Conservation (phyloP, 352 stramenopile species). For the Aphanomyces astaci region DNA sequence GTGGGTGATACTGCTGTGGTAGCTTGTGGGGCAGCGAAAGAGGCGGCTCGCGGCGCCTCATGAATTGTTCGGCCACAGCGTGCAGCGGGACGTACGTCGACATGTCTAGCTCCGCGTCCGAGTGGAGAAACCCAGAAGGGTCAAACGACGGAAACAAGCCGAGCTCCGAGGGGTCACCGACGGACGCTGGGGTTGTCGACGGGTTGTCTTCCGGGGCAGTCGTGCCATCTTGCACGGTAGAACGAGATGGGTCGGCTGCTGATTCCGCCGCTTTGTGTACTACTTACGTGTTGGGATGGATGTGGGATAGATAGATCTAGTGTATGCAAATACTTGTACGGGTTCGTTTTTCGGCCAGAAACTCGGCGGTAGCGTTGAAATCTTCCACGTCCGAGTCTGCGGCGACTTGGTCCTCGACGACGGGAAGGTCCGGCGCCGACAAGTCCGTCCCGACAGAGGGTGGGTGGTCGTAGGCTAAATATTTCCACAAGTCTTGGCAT, state of each 20-base stretch:
- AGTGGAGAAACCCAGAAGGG: neutral
- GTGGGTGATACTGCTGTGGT: neutral
- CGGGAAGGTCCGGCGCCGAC: neutral
- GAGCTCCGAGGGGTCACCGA: neutral
- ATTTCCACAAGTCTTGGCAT: constrained; percentile 65
- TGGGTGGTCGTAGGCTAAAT: constrained; percentile 48
- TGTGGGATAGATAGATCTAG: neutral
- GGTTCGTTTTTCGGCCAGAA: constrained; percentile 7
- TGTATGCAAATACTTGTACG: neutral
- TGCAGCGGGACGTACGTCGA: constrained; percentile 9
- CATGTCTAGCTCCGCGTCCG: neutral
- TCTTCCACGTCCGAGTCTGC: constrained; percentile 48
- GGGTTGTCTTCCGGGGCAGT: too few species aligned
- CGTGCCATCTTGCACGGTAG: too few species aligned
- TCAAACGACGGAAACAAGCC: neutral
- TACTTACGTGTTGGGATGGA: neutral
- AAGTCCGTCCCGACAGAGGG: neutral
- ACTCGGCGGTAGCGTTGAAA: constrained; percentile 23
- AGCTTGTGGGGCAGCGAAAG: neutral
- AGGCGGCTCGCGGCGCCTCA: neutral
- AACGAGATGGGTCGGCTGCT: too few species aligned
- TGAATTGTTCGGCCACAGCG: constrained; percentile 4
- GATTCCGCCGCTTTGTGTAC: too few species aligned
- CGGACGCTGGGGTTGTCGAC: too few species aligned
- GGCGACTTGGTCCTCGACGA: constrained; percentile 27